A percentile compares a stretch with the other conserved stretches of the same genome.
These are phyloP conservation scores for Monosporascus sp. DNA, from an alignment of 2,329 filamentous ascomycete genomes.

Conservation along the genomic window DNA sequence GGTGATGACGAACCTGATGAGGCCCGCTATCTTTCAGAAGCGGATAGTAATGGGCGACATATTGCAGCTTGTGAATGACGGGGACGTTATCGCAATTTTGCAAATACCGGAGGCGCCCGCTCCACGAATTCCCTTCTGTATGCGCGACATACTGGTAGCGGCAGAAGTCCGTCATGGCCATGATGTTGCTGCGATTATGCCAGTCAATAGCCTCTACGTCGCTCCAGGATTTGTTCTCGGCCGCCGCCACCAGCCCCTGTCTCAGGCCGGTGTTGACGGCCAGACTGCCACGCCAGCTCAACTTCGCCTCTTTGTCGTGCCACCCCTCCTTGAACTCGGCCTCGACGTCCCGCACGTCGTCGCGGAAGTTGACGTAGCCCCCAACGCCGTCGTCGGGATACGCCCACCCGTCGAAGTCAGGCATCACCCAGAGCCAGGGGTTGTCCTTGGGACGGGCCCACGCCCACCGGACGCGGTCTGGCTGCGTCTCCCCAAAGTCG, in stretches of 20 bases:
- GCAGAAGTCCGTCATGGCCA: constrained; percentile 22
- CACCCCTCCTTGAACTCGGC: constrained; percentile 10
- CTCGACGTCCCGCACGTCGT: constrained; percentile 14
- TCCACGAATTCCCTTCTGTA: constrained; percentile 24
- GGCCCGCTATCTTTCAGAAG: constrained; percentile 38
- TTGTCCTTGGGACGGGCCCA: constrained; percentile 16
- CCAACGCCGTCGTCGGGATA: constrained; percentile 18
- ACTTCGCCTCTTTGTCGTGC: constrained; percentile 19
- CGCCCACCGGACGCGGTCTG: constrained; percentile 14
- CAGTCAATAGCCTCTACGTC: constrained; percentile 23
- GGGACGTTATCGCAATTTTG: constrained; percentile 35
- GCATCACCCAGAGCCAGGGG: constrained; percentile 17
- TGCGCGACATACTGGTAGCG: constrained; percentile 21
- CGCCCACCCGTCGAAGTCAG: constrained; percentile 18
- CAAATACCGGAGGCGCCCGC: constrained; percentile 26
- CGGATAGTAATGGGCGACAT: constrained; percentile 42
- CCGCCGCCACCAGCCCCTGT: constrained; percentile 16
- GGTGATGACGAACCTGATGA: constrained; percentile 25
- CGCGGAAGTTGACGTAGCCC: constrained; percentile 17
- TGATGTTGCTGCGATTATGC: constrained; percentile 15
- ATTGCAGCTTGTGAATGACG: constrained; percentile 41
- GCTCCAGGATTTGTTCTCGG: constrained; percentile 19
- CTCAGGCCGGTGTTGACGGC: constrained; percentile 20
- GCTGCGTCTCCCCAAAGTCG: constrained; percentile 9
- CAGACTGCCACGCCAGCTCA: constrained; percentile 27